A percentile compares a stretch with the other conserved stretches of the same genome.
These are phyloP conservation scores for Olyra latifolia DNA, from an alignment of 176 grass and related monocot species.

Conservation along the genomic window DNA sequence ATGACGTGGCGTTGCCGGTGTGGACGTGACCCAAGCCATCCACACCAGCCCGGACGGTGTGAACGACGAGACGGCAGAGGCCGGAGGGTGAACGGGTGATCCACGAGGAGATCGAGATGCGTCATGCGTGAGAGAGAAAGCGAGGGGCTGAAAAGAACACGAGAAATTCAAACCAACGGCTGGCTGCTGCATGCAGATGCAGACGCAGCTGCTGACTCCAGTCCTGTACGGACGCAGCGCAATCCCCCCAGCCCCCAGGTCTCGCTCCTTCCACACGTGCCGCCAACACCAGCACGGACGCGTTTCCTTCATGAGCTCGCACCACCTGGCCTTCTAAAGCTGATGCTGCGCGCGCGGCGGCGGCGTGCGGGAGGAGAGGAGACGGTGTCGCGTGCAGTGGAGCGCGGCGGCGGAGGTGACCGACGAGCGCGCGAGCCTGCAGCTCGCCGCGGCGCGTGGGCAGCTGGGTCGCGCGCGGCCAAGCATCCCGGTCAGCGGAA, in stretches of 20 bases:
- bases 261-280: conserved; percentile 42
- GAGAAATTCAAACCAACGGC: not conserved
- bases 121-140: conserved; percentile 17
- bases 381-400: conserved; percentile 35
- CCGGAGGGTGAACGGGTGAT: not conserved
- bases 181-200: not conserved
- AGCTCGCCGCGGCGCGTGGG: conserved; percentile 24
- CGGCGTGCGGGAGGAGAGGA: conserved; percentile 16
- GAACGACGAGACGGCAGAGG: not conserved
- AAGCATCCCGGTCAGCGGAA: conserved; percentile 16
- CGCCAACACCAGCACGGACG: conserved; percentile 19
- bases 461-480: conserved; percentile 43
- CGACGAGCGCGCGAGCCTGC: conserved; percentile 33
- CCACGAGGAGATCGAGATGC: not conserved
- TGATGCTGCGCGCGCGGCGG: conserved; percentile 18
- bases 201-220: not conserved
- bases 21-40: conserved; percentile 32
- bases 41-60: conserved; percentile 28
- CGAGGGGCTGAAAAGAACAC: not conserved
- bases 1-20: conserved; percentile 39
- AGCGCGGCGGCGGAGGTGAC: conserved; percentile 33
- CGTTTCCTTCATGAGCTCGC: conserved; percentile 38
- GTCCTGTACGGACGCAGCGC: not conserved
- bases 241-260: not conserved
- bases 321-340: not conserved